Conservation (phyloP, 2,329 filamentous ascomycete genomes). For the Botryotinia convoluta region DNA sequence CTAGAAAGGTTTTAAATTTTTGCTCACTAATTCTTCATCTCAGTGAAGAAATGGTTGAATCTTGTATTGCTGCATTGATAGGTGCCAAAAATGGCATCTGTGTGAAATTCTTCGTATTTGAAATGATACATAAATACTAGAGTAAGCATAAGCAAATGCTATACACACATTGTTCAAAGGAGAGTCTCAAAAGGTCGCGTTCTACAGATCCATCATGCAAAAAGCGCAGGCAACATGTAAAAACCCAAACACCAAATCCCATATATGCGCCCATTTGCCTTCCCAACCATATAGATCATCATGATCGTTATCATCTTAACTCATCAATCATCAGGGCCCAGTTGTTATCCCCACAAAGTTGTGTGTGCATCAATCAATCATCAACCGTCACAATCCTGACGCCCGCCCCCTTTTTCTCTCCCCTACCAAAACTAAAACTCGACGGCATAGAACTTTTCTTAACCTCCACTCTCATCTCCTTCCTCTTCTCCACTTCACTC, state of each 20-base stretch:
- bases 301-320: slow-evolving; percentile 9
- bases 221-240: neutral
- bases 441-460: slow-evolving; percentile 16
- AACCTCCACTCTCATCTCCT: slow-evolving; percentile 37
- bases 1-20: neutral
- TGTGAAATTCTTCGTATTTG: neutral
- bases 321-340: slow-evolving; percentile 12
- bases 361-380: slow-evolving; percentile 16
- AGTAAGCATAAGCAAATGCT: neutral
- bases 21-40: neutral
- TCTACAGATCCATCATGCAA: neutral
- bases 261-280: slow-evolving; percentile 5
- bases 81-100: neutral
- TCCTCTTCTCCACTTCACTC: slow-evolving; percentile 65
- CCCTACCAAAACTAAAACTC: slow-evolving; percentile 24
- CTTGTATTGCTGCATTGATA: neutral
- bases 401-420: slow-evolving; percentile 27
- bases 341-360: neutral
- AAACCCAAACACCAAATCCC: neutral
- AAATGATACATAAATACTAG: neutral
- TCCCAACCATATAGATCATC: neutral
- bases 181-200: neutral
- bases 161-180: neutral
- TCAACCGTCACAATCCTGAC: slow-evolving; percentile 20
- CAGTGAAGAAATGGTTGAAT: neutral